These are phyloP conservation scores for Cylindrotheca fusiformis DNA, from an alignment of 108 stramenopile species.

Conservation along the genomic window DNA sequence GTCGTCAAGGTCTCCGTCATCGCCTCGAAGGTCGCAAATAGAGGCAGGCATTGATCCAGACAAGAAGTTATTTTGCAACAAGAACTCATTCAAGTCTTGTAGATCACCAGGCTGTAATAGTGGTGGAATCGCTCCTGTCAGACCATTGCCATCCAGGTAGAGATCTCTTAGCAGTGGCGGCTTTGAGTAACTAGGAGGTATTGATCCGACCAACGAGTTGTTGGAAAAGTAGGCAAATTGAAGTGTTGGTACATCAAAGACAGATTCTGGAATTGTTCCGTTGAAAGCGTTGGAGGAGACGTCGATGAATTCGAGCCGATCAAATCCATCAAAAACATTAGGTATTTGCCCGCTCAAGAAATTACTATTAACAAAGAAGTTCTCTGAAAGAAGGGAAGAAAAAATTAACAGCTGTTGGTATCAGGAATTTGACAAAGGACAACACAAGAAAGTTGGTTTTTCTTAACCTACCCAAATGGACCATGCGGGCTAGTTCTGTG, in stretches of 20 bases:
- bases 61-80: constrained; percentile 40
- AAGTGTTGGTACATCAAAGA: constrained; percentile 62
- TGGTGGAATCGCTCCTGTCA: constrained; percentile 52
- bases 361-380: constrained; percentile 59
- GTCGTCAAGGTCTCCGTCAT: constrained; percentile 29
- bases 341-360: constrained; percentile 62
- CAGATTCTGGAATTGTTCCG: constrained; percentile 60
- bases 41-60: constrained; percentile 44
- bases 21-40: constrained; percentile 25
- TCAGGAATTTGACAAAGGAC: neutral
- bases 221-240: constrained; percentile 64
- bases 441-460: neutral
- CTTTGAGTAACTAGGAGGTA: constrained; percentile 43
- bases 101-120: constrained; percentile 16
- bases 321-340: constrained; percentile 45
- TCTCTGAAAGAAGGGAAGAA: constrained; percentile 24
- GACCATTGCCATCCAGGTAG: constrained; percentile 52
- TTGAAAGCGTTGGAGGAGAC: constrained; percentile 56
- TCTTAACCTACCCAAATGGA: constrained; percentile 13
- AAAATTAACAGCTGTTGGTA: neutral
- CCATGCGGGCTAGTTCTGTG: constrained; percentile 23
- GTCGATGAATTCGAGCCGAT: constrained; percentile 60
- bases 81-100: constrained; percentile 34
- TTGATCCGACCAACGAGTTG: constrained; percentile 71
- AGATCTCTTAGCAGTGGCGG: constrained; percentile 41